Conservation (phyloP, 2,329 filamentous ascomycete genomes). For the Graphium sp. region DNA sequence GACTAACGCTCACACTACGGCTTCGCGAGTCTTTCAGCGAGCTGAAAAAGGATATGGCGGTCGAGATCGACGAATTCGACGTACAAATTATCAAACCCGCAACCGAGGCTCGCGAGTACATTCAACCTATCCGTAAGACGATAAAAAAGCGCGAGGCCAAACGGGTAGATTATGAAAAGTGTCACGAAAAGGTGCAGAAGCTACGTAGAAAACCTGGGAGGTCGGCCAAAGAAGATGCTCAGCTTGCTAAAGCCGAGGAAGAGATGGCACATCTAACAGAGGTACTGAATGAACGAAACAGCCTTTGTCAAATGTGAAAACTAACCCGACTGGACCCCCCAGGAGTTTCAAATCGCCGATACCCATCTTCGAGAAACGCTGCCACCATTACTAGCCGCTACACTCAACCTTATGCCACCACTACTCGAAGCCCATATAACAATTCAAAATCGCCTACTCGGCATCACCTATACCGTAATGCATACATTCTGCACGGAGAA, state of each 20-base stretch:
- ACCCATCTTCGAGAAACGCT: constrained; percentile 55
- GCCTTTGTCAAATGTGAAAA: not conserved
- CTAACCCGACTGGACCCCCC: constrained; percentile 2
- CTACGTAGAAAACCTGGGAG: constrained; percentile 53
- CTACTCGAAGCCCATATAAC: constrained; percentile 54
- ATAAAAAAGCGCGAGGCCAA: constrained; percentile 77
- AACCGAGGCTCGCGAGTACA: constrained; percentile 47
- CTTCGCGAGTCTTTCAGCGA: constrained; percentile 54
- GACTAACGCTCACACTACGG: constrained; percentile 46
- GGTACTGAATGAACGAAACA: constrained; percentile 20
- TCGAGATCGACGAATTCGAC: constrained; percentile 58
- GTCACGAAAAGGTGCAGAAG: constrained; percentile 53
- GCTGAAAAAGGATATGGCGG: constrained; percentile 51
- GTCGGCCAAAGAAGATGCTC: constrained; percentile 55
- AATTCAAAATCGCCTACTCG: constrained; percentile 63
- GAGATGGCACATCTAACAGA: constrained; percentile 51
- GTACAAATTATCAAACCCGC: constrained; percentile 52
- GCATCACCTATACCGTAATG: constrained; percentile 60
- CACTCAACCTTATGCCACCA: constrained; percentile 58
- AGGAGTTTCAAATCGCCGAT: constrained; percentile 63
- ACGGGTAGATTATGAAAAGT: constrained; percentile 66
- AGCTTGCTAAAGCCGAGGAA: constrained; percentile 52
- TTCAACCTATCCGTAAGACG: constrained; percentile 61
- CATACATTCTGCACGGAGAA: constrained; percentile 56
- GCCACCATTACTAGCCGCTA: constrained; percentile 52